Evolutionary conservation across 306 rosid genomes (phyloP).

Genomic region (Malus asiatica): DNA sequence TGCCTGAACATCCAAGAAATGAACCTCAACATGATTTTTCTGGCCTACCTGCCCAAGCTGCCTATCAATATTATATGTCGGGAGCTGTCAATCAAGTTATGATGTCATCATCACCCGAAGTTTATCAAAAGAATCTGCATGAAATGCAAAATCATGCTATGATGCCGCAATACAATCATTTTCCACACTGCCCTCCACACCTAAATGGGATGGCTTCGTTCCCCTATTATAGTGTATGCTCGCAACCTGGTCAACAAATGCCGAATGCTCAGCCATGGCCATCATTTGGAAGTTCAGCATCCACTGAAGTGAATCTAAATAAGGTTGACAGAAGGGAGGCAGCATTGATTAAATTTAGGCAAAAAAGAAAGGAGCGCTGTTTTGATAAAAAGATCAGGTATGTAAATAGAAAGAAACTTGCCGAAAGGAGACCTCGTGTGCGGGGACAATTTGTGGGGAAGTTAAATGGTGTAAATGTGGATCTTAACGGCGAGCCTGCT

Average conservation of each 20-base stretch:
- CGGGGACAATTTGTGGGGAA: slow-evolving; percentile 93
- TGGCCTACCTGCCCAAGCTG: slow-evolving; percentile 43
- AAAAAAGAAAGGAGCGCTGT: slow-evolving; percentile 92
- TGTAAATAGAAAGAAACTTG: slow-evolving; percentile 74
- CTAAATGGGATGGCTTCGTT: slow-evolving; percentile 61
- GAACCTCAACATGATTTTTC: slow-evolving; percentile 43
- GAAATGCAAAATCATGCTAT: slow-evolving; percentile 63
- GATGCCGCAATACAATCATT: slow-evolving; percentile 63
- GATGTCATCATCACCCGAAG: slow-evolving; percentile 60
- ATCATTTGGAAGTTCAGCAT: slow-evolving; percentile 48
- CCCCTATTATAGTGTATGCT: slow-evolving; percentile 59
- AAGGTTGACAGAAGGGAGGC: slow-evolving; percentile 96
- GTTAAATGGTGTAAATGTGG: slow-evolving; percentile 63
- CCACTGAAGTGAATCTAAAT: slow-evolving; percentile 48
- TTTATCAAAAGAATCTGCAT: slow-evolving; percentile 64
- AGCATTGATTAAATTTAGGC: slow-evolving; percentile 87
- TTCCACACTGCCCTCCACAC: slow-evolving; percentile 65
- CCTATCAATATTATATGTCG: slow-evolving; percentile 67
- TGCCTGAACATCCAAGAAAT: slow-evolving; percentile 38
- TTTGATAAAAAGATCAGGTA: slow-evolving; percentile 95
- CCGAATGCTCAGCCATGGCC: slow-evolving; percentile 59
- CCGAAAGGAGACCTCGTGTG: slow-evolving; percentile 87
- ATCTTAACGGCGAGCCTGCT: slow-evolving; percentile 81
- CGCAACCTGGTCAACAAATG: slow-evolving; percentile 84
- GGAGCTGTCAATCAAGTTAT: slow-evolving; percentile 64